Evolutionary conservation across 768 basidiomycete genomes (phyloP), one percentile per base, ranked within the genome.

Genomic region (Boletus speciosus): DNA sequence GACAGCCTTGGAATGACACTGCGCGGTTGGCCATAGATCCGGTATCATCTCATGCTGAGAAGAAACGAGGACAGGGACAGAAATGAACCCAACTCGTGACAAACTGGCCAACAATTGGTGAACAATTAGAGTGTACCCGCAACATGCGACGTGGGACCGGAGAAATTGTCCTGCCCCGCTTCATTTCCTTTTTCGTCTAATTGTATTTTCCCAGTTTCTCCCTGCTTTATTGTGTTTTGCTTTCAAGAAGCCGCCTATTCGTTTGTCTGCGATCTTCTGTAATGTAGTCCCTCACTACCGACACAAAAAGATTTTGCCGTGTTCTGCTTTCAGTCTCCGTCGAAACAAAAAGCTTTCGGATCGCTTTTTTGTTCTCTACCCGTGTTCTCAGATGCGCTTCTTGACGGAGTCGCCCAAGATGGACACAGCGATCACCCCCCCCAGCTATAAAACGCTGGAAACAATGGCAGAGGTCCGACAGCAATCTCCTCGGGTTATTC

Each of bases 191-290:
- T 70, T 68, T 62, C 56, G 64, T 71, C 68, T 60, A 70, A 70
- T 70, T 70, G 68, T 70, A 59, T 70, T 49, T 61, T 70, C 51
- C 66, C 66, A 40, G 64, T 70, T 71, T 71, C 61, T 68, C 59
- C 55, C 57, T 61, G 9, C 38, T 68, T 62, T 71, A 70, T 70
- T 70, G 69, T 70, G 64, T 70, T 68, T 41, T 52, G 54, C 62
- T 6, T 57, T 54, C 62, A 56, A 58, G 62, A 68, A 70, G 68
- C 49, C 56, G 51, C 53, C 35, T 59, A 52, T 56, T 35, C 57
- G 62, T 56, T 29, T 57, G 55, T 60, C 55, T 64, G 60, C 52
- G 49, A 39, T 34, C 61, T 54, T 68, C 59, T 54, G 57, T 60
- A 67, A 64, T 71, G 58, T 51, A 56, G 55, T 56, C 66, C 69